Percentiles rank a stretch among this genome's conserved stretches.
Evolutionary conservation across 305 asterid species (phyloP).

Genomic region (Euphrasia arctica): DNA sequence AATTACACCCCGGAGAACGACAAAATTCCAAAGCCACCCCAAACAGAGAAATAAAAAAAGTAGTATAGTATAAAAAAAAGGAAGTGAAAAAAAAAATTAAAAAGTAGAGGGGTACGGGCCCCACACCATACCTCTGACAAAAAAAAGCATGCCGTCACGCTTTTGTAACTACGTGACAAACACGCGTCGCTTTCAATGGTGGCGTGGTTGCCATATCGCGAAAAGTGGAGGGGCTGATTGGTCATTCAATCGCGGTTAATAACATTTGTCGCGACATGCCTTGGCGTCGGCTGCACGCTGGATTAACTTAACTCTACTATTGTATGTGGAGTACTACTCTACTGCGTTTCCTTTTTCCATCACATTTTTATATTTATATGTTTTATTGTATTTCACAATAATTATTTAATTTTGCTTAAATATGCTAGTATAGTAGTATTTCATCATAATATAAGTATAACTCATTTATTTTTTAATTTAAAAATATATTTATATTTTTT

Average conservation of each 20-base stretch:
- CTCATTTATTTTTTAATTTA: too few species aligned
- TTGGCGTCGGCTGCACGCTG: slow-evolving; percentile 50
- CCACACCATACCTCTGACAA: slow-evolving; percentile 32
- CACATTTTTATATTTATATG: neutral
- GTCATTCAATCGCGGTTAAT: slow-evolving; percentile 8
- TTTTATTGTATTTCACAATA: too few species aligned
- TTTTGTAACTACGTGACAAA: slow-evolving; percentile 36
- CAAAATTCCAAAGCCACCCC: slow-evolving; percentile 14
- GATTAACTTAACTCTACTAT: neutral
- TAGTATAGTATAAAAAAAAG: neutral
- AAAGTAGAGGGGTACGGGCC: slow-evolving; percentile 3
- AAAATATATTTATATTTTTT: too few species aligned
- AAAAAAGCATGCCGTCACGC: slow-evolving; percentile 39
- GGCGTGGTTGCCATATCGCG: slow-evolving; percentile 11
- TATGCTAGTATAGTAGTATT: too few species aligned
- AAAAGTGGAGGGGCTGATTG: slow-evolving; percentile 27
- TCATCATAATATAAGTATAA: too few species aligned
- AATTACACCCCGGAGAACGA: slow-evolving; percentile 19
- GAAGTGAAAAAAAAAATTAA: neutral
- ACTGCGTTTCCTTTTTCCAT: neutral
- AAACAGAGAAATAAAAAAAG: neutral
- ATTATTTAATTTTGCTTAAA: too few species aligned
- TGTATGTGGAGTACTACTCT: neutral
- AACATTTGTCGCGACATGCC: slow-evolving; percentile 43
- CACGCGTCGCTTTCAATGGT: slow-evolving; percentile 33